Base-by-base conservation (phyloP, 2,329 filamentous ascomycete species). In the Cadophora sp. region DNA sequence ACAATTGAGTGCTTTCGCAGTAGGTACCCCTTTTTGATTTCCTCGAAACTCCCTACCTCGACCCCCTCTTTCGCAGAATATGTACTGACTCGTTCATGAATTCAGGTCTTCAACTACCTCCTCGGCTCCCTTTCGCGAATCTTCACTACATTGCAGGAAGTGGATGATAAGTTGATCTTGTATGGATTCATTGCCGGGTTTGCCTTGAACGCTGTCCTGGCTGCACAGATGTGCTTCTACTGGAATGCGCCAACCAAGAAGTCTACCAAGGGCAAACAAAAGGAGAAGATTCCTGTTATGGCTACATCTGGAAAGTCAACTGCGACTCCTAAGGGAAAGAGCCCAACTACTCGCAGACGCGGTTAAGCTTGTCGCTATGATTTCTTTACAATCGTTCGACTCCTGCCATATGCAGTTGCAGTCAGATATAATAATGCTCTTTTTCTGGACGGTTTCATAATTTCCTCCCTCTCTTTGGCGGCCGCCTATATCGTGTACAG, bases 121-220 rank as follows among this genome's bases (percentile, higher is more conserved):
- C 85, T 90, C 74, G 96, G 96, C 47, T 97, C 94, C 51, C 87
- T 98, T 66, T 92, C 93, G 30, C 92, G 96, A 78, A 97, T 99
- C 82, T 99, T 97, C 81, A 99, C 96, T 39, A 99, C 96, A 9
- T 83, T 99, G 66, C 94, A 98, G 77, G 96, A 99, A 83, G 96
- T 99, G 68, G 92, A 97, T 79, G 96, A 99, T 80, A 94, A 94
- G 81, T 85, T 98, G 67, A 98, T 99, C 75, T 86, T 99, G 30
- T 98, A 97, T 81, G 92, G 94, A 60, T 98, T 97, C 84, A 82
- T 98, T 64, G 93, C 94, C 8, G 96, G 94, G 33, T 97, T 97
- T 78, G 81, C 84, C n/a, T 87, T 99, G 74, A 99, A 99, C 80
- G 84, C 89, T 66, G 86, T 99, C 65, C 84, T 99, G 66, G 94